Evolutionary conservation across 805 yeast species (phyloP), one percentile per base, ranked within the genome.

Genomic region (Candida nitratophila): DNA sequence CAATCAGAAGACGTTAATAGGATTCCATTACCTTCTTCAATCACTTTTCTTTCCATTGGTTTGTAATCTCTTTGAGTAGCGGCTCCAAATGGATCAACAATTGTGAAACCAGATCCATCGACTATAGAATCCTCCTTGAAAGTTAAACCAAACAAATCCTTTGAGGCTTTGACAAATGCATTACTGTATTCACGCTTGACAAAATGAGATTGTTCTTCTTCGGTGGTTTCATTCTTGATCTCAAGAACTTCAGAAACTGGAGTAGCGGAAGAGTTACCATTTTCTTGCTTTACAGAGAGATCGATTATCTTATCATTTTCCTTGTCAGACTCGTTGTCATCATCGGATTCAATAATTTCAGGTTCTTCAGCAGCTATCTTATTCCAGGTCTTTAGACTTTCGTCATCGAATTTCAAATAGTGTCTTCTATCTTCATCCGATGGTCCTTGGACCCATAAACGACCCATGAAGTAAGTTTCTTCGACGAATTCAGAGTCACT

Each of bases 371-470:
- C 17, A 14, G 46, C 40, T 10, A 47, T 22, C 1, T 44, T 43
- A 14, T 49, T 49, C 63, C 66, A 58, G n/a, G 43, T 46, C 17
- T 61, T 55, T 4, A 70, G 50, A 34, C 74, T 76, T 17, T 75
- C 81, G 26, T 66, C 69, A 2, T 47, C 44, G 20, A 56, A 43
- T 22, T 51, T 46, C 50, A 60, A 49, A 32, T 41, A 54, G 21
- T 34, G 40, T 12, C 47, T 44, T 36, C 72, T 47, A 54, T 77
- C 82, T 42, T 65, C 69, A 27, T 63, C 61, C 56, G 71, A 55
- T 1, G 98, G 98, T 0, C 99, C 99, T 61, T 89, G 97, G 3
- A 93, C 74, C 93, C 96, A 89, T 16, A 90, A 57, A 44, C 86
- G 70, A 7, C 96, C 96, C 83, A 86, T 83, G 24, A 83, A 70